A percentile compares a stretch with the other conserved stretches of the same genome.
phyloP scores from a whole-genome alignment of 345 rosid species.

The Hypericum androsaemum region DNA sequence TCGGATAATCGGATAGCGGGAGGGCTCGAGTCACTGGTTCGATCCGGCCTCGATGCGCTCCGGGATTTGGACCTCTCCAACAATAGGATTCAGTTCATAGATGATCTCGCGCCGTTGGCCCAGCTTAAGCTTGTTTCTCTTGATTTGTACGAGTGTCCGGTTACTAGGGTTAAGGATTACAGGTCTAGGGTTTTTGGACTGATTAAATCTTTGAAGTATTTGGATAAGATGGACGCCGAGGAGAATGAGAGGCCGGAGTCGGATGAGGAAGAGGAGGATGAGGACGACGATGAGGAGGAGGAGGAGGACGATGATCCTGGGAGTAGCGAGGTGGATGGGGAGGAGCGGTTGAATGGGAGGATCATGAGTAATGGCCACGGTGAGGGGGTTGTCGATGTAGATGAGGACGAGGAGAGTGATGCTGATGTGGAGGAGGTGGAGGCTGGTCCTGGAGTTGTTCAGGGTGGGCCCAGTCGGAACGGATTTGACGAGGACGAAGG shows the following conservation, averaged over 20 bases:
- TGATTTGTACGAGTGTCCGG: constrained; percentile 80
- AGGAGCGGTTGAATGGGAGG: constrained; percentile 28
- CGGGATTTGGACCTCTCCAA: constrained; percentile 67
- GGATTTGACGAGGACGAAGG: constrained; percentile 20
- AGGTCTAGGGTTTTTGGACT: constrained; percentile 70
- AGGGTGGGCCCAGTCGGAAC: constrained; percentile 25
- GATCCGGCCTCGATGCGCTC: constrained; percentile 52
- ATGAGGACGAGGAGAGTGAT: constrained; percentile 63
- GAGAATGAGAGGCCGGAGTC: constrained; percentile 74
- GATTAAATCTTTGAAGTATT: constrained; percentile 61
- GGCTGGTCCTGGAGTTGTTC: constrained; percentile 16
- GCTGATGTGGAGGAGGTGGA: constrained; percentile 60
- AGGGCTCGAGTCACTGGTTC: constrained; percentile 52
- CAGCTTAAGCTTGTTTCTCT: constrained; percentile 55
- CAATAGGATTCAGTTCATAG: constrained; percentile 59
- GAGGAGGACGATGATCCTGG: constrained; percentile 70
- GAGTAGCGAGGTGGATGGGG: constrained; percentile 57
- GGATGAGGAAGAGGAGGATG: constrained; percentile 65
- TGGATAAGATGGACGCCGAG: constrained; percentile 75
- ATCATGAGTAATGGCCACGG: constrained; percentile 41
- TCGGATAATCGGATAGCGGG: constrained; percentile 65
- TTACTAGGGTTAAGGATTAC: constrained; percentile 60
- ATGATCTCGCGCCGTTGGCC: constrained; percentile 67
- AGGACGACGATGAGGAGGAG: constrained; percentile 35
- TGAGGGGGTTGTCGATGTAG: constrained; percentile 35